Base-by-base conservation (phyloP, 306 rosid genomes). In the Sindora glabra region DNA sequence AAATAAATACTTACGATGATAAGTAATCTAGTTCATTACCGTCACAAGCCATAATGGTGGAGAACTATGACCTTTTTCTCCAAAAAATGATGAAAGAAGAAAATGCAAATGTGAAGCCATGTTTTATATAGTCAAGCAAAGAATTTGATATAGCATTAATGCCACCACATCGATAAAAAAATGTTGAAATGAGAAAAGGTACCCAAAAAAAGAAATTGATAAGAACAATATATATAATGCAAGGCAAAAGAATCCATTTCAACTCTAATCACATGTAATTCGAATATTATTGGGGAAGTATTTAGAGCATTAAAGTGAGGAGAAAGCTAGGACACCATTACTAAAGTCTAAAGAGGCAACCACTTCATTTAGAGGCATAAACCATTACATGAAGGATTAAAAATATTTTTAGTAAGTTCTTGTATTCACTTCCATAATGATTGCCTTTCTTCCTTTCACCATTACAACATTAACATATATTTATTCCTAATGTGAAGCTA, bases 31-130 rank as follows among this genome's bases (percentile, higher is more conserved):
- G 80, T 56, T 87, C 96, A 62, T 83, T 78, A 5, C 70, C 75
- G 16, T 87, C 62, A 85, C 49, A 42, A 73, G 65, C 89, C 97
- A 91, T 24, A 75, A 56, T 64, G 96, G 96, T 62, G 96, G 85
- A 36, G 87, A 15, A 33, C 80, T 73, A 36, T 87, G 85, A 10
- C 87, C 84, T 81, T 91, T 73, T 83, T 91, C 83, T 85, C 96
- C 98, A 83, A 67, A 79, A 79, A 81, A 60, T 54, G 58, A 48
- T 63, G 37, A 60, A 45, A 66, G 7, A 47, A 68, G 18, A 33
- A 8, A n/a, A 16, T 39, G 21, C 46, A 58, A 58, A 59, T 22
- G 12, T 9, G n/a, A 59, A 42, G 52, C 48, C 68, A 14, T 34
- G 60, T 33, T 44, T 47, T 7, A 45, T 42, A 23, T 13, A 53